phyloP scores from a whole-genome alignment of 768 basidiomycete genomes.

The Termitomyces sp. region DNA sequence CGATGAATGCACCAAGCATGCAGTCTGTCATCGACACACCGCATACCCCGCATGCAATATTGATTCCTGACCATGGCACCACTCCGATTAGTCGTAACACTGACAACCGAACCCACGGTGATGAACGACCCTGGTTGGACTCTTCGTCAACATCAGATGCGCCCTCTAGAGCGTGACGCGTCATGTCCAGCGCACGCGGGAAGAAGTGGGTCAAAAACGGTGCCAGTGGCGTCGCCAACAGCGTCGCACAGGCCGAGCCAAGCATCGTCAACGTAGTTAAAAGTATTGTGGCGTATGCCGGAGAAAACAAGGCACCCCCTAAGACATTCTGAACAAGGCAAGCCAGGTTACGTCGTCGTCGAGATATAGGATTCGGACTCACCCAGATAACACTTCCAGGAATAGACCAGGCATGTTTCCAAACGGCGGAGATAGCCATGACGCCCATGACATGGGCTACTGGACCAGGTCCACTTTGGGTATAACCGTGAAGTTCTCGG shows the following conservation, averaged over 20 bases:
- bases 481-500: constrained; percentile 71
- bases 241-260: constrained; percentile 78
- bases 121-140: constrained; percentile 30
- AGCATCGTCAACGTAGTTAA: constrained; percentile 82
- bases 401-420: constrained; percentile 98
- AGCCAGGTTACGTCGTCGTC: background rate
- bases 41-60: constrained; percentile 92
- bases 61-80: constrained; percentile 96
- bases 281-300: constrained; percentile 73
- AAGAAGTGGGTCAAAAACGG: constrained; percentile 79
- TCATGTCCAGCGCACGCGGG: constrained; percentile 81
- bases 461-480: constrained; percentile 59
- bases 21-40: constrained; percentile 75
- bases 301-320: constrained; percentile 82
- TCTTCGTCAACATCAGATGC: constrained; percentile 42
- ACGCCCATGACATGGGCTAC: constrained; percentile 78
- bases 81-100: constrained; percentile 88
- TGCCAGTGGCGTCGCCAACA: constrained; percentile 77
- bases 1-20: constrained; percentile 78
- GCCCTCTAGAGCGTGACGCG: constrained; percentile 74
- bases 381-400: constrained; percentile 94
- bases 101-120: constrained; percentile 81
- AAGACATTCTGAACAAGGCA: constrained; percentile 69
- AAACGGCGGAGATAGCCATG: constrained; percentile 77
- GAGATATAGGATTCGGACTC: constrained; percentile 21